phyloP scores from a whole-genome alignment of 148 eudicot genomes.

The Camellia japonica region DNA sequence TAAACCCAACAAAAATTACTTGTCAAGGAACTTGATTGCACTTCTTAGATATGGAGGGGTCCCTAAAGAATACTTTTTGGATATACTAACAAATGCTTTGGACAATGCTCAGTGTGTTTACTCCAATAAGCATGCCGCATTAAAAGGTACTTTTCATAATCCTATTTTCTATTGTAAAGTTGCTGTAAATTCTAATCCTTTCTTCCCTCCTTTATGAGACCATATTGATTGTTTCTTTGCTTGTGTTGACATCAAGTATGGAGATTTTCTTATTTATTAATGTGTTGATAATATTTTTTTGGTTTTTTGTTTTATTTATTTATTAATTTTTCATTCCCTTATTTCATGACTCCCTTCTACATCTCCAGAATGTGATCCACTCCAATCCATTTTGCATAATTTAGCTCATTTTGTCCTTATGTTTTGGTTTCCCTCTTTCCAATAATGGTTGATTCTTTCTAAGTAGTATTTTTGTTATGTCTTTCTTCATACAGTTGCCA shows the following conservation, averaged over 20 bases:
- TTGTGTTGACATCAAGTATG: background rate
- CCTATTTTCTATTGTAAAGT: background rate
- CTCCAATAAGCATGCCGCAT: slow-evolving; percentile 43
- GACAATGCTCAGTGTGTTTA: slow-evolving; percentile 36
- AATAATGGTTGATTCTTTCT: background rate
- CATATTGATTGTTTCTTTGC: background rate
- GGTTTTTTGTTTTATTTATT: background rate
- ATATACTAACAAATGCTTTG: slow-evolving; percentile 44
- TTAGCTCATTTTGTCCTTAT: background rate
- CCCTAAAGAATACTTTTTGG: slow-evolving; percentile 50
- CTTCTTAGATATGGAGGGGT: slow-evolving; percentile 82
- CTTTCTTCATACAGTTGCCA: slow-evolving; percentile 50
- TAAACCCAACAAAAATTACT: slow-evolving; percentile 45
- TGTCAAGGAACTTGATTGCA: slow-evolving; percentile 75
- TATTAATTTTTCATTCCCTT: background rate
- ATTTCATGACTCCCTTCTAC: background rate
- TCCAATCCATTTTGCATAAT: background rate
- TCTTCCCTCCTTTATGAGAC: background rate
- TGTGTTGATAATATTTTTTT: background rate
- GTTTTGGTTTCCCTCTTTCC: background rate
- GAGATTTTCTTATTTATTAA: background rate
- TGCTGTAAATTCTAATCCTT: background rate
- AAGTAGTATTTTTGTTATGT: background rate
- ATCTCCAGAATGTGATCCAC: background rate
- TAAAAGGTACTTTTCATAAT: slow-evolving; percentile 48